Evolutionary conservation across 345 rosid species (phyloP).

Genomic region (Linum tenue): DNA sequence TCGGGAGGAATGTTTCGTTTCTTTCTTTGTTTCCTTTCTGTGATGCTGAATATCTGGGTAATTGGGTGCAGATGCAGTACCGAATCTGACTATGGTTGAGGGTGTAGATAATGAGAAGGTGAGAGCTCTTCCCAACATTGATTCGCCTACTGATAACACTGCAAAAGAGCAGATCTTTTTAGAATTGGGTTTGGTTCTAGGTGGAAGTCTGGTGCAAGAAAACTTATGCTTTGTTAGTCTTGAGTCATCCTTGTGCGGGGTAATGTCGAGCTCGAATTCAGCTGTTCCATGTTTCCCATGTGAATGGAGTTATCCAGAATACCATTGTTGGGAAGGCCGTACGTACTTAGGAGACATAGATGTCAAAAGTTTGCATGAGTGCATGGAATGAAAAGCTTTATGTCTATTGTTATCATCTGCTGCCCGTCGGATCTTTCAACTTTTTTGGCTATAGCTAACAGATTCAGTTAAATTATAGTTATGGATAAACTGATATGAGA

Average conservation of each 20-base stretch:
- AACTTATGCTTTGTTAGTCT: too few species aligned
- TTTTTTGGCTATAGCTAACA: not conserved
- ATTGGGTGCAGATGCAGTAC: slow-evolving; percentile 62
- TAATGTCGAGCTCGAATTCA: too few species aligned
- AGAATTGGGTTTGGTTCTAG: too few species aligned
- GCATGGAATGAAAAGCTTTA: not conserved
- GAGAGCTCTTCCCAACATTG: slow-evolving; percentile 4
- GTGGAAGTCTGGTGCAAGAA: too few species aligned
- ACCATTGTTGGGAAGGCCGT: not conserved
- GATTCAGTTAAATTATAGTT: not conserved
- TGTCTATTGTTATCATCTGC: not conserved
- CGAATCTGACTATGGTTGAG: slow-evolving; percentile 62
- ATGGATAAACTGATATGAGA: too few species aligned
- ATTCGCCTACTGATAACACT: not conserved
- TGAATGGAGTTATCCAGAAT: not conserved
- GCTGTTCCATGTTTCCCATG: not conserved
- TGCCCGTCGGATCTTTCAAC: not conserved
- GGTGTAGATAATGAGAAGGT: slow-evolving; percentile 83
- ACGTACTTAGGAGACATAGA: not conserved
- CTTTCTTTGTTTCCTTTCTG: not conserved
- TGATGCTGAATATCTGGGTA: not conserved
- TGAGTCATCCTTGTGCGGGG: too few species aligned
- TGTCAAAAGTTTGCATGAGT: not conserved
- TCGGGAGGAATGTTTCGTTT: not conserved
- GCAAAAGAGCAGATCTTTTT: too few species aligned